Base-by-base conservation (phyloP, 148 eudicot species). In the Chenopodium berlandieri region DNA sequence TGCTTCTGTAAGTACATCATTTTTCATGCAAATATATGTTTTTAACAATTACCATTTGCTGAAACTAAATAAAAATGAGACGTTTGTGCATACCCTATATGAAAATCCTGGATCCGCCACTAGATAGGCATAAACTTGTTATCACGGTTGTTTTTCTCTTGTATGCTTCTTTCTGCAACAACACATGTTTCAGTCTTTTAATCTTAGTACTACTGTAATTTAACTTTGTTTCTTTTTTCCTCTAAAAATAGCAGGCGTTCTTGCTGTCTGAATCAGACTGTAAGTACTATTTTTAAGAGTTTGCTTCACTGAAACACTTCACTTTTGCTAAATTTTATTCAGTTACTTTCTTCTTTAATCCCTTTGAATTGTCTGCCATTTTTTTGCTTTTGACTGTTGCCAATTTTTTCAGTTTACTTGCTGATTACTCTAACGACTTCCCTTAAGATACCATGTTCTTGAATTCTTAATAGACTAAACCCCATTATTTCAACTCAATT, bases 301-400 rank as follows among this genome's bases (percentile, higher is more conserved):
- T 79, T 79, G 82, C 82, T 83, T 79, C 75, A 75, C 79, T 79
- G 71, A 79, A 75, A 83, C 82, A 79, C 82, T 75, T 75, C 79
- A 54, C 74, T 74, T 50, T 82, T 73, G 66, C 75, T 69, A 71
- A 50, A 31, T 17, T 46, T 71, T 71, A 31, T 32, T 80, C 64
- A 66, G 54, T 74, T 74, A 47, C 68, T 81, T 82, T 63, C 65
- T 70, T 79, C 79, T 72, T 73, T 75, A 31, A 31, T 23, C 56
- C 80, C 77, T 63, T 66, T 58, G 25, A 48, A 71, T 79, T 80
- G 31, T 75, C 58, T 46, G 40, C 56, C 78, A 73, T 37, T 72
- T 46, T 72, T 40, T 72, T 64, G 60, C 80, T 76, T 84, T 84
- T 80, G 83, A 77, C 86, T 77, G 27, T 60, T 40, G 19, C 50